Base-by-base conservation (phyloP, 352 stramenopile genomes). In the Vaucheria bursata region DNA sequence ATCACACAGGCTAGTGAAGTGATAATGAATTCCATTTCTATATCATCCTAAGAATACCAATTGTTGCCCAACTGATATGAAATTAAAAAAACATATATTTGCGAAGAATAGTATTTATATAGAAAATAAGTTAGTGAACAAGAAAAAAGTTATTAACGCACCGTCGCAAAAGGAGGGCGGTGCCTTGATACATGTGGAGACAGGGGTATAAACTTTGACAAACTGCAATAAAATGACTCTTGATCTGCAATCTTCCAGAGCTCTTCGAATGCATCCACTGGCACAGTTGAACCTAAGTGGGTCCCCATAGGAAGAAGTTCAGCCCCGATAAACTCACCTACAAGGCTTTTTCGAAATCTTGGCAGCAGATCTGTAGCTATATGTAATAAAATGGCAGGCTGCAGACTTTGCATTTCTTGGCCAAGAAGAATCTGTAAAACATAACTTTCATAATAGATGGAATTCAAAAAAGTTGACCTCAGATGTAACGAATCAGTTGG, bases 101-200 rank as follows among this genome's bases (percentile, higher is more conserved):
- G n/a, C n/a, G n/a, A n/a, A n/a, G n/a, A n/a, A n/a, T n/a, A n/a
- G n/a, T n/a, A n/a, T n/a, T n/a, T n/a, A n/a, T n/a, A n/a, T n/a
- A n/a, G n/a, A n/a, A n/a, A n/a, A n/a, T n/a, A n/a, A n/a, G n/a
- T n/a, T n/a, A n/a, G n/a, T n/a, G n/a, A n/a, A n/a, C n/a, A n/a
- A n/a, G n/a, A n/a, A n/a, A n/a, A n/a, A n/a, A n/a, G n/a, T n/a
- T n/a, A n/a, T 25, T 12, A 12, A 59, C 45, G 12, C 45, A 69
- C 59, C 29, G 6, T 6, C 18, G 59, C 33, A 6, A 69, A 29
- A 36, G 77, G 77, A 33, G 77, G 77, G 2, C 65, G 40, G 59
- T 82, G 77, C 49, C 73, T 71, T 34, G 77, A 82, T 33, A 82
- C 64, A 32, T 82, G 73, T 32, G 59, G 8, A n/a, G 77, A 71